Conservation (phyloP, 2,329 filamentous ascomycete species). For the Herpotrichia juniperi region DNA sequence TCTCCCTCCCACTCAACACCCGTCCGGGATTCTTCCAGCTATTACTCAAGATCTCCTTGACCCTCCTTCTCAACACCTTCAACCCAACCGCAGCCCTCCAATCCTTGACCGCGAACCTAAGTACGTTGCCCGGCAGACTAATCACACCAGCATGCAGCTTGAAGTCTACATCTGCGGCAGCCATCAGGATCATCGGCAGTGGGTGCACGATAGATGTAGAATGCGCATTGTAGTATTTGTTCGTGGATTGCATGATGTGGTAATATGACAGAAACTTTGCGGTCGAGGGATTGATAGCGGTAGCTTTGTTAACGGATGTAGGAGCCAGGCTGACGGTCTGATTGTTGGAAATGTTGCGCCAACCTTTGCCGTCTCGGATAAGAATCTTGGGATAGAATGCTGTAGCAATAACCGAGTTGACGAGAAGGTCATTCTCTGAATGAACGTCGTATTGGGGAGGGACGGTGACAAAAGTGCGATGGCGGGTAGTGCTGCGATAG, state of each 20-base stretch:
- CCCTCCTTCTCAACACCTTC: slow-evolving; percentile 74
- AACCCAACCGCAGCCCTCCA: slow-evolving; percentile 93
- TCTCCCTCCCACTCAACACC: slow-evolving; percentile 46
- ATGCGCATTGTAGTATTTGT: slow-evolving; percentile 85
- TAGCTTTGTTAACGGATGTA: slow-evolving; percentile 81
- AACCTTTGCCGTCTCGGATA: slow-evolving; percentile 80
- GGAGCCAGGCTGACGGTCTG: slow-evolving; percentile 87
- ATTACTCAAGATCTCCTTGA: slow-evolving; percentile 76
- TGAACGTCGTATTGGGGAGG: slow-evolving; percentile 76
- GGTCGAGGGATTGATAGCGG: slow-evolving; percentile 41
- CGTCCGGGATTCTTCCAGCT: slow-evolving; percentile 65
- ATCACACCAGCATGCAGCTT: slow-evolving; percentile 90
- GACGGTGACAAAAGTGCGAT: slow-evolving; percentile 82
- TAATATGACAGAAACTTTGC: slow-evolving; percentile 92
- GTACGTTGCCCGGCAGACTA: slow-evolving; percentile 83
- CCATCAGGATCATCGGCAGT: slow-evolving; percentile 73
- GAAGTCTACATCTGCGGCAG: slow-evolving; percentile 81
- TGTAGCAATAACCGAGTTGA: slow-evolving; percentile 85
- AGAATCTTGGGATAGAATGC: slow-evolving; percentile 96
- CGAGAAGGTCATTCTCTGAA: slow-evolving; percentile 78
- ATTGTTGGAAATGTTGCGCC: slow-evolving; percentile 92
- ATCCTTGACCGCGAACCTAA: slow-evolving; percentile 81
- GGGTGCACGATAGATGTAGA: slow-evolving; percentile 72
- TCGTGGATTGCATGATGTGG: slow-evolving; percentile 92
- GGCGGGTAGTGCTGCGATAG: slow-evolving; percentile 68